Base-by-base conservation (phyloP, 148 eudicot genomes). In the Mesembryanthemum crystallinum region DNA sequence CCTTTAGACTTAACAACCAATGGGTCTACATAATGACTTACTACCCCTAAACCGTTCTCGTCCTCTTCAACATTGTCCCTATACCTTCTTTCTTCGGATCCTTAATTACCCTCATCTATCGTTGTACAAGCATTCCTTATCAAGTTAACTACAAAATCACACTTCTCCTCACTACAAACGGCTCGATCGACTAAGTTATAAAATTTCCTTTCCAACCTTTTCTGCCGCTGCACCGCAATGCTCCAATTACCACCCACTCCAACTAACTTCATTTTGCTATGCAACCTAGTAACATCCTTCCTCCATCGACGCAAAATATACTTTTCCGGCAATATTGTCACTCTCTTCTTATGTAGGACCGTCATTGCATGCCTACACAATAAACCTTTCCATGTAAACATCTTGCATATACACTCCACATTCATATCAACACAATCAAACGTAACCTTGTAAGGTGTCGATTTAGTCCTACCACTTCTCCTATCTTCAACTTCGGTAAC, bases 351-450 rank as follows among this genome's bases (percentile, higher is more conserved):
- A 3, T 23, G 39, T 8, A 64, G n/a, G n/a, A 64, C 68, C 24
- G 3, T 64, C 10, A 29, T 29, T 15, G 65, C 65, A 25, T 62
- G 65, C 23, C 65, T 64, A 33, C 68, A 64, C n/a, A 64, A 64
- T 3, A 30, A 1, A 1, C 68, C 68, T 29, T 30, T 64, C 43
- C 24, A 64, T 21, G 10, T 18, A 32, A 32, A 64, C 43, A 29
- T 11, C 5, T 17, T 30, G 13, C 68, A 64, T 17, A 30, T 32
- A 21, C 43, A 64, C 8, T 33, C 32, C 20, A 64, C 68, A 7
- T 64, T 43, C 1, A 7, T 11, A 3, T 0, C 7, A 13, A 4
- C 7, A 13, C 6, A 8, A 14, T 64, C 68, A 64, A 12, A 64
- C 1, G 7, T 15, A 0, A 64, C 68, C 8, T 30, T 15, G n/a